A percentile compares a stretch with the other conserved stretches of the same genome.
Evolutionary conservation across 163 green algal species (phyloP).

Genomic region (Scenedesmus sp.): DNA sequence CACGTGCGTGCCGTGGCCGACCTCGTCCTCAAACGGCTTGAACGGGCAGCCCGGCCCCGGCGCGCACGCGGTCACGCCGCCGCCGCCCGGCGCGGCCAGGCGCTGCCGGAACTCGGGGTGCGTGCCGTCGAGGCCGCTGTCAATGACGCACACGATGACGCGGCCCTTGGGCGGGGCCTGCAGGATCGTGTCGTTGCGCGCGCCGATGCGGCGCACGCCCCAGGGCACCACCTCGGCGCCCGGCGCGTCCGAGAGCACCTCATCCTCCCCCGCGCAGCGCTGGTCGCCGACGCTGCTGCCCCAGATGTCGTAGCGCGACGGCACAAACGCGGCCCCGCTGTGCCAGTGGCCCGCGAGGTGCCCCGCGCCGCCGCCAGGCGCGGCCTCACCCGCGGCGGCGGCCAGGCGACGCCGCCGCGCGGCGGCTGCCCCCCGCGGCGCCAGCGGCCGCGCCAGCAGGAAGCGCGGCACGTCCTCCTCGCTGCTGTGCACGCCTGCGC

Average conservation of each 20-base stretch:
- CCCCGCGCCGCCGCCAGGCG: not conserved
- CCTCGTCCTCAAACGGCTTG: slow-evolving; percentile 14
- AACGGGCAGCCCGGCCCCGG: slow-evolving; percentile 4
- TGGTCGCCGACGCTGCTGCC: slow-evolving; percentile 3
- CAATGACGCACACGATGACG: slow-evolving; percentile 41
- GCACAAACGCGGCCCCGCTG: not conserved
- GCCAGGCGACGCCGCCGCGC: not conserved
- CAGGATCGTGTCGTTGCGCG: slow-evolving; percentile 23
- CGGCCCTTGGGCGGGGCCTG: not conserved
- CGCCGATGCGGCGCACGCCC: slow-evolving; percentile 31
- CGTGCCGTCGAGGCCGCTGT: slow-evolving; percentile 23
- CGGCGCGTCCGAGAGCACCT: not conserved
- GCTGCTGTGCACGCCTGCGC: slow-evolving; percentile 25
- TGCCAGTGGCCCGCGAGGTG: slow-evolving; percentile 11
- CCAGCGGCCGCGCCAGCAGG: slow-evolving; percentile 1
- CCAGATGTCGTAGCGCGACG: slow-evolving; percentile 8
- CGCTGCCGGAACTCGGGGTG: slow-evolving; percentile 16
- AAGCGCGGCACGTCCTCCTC: slow-evolving; percentile 26
- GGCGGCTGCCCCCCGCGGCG: slow-evolving; percentile 1
- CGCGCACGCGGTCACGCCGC: slow-evolving; percentile 12
- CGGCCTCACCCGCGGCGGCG: not conserved
- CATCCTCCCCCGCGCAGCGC: slow-evolving; percentile 18
- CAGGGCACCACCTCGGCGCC: slow-evolving; percentile 34
- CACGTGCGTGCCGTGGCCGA: slow-evolving; percentile 42
- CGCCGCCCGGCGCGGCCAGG: not conserved